These are phyloP conservation scores for Rhizophagus sp. DNA, from an alignment of 192 early-diverging fungal genomes.

Conservation along the genomic window DNA sequence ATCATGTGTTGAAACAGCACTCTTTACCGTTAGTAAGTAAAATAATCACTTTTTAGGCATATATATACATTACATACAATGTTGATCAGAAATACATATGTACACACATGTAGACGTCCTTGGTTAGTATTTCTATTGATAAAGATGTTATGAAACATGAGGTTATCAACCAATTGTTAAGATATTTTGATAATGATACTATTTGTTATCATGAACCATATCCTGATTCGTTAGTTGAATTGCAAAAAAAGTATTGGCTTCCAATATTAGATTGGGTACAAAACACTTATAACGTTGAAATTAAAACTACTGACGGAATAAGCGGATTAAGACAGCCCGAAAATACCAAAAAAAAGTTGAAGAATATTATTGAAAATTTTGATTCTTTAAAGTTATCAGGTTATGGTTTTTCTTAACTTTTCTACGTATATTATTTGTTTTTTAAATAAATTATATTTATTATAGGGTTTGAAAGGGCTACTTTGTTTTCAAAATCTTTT, in stretches of 20 bases:
- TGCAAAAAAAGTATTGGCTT: slow-evolving; percentile 79
- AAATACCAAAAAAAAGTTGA: slow-evolving; percentile 58
- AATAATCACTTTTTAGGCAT: not conserved
- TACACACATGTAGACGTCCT: slow-evolving; percentile 64
- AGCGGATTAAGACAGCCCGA: slow-evolving; percentile 65
- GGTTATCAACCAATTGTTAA: slow-evolving; percentile 74
- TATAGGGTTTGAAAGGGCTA: slow-evolving; percentile 84
- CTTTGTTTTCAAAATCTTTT: slow-evolving; percentile 86
- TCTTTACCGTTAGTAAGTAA: slow-evolving; percentile 79
- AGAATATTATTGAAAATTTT: slow-evolving; percentile 56
- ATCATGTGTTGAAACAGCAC: slow-evolving; percentile 74
- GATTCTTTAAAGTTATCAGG: slow-evolving; percentile 72
- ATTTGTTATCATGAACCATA: slow-evolving; percentile 81
- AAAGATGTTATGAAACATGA: slow-evolving; percentile 47
- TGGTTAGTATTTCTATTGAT: slow-evolving; percentile 77
- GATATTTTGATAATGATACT: slow-evolving; percentile 88
- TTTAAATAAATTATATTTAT: not conserved
- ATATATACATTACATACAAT: not conserved
- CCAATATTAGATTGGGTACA: slow-evolving; percentile 81
- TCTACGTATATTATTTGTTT: not conserved
- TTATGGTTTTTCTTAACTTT: slow-evolving; percentile 21
- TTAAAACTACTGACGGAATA: slow-evolving; percentile 75
- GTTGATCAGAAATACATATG: not conserved
- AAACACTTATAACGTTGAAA: slow-evolving; percentile 60
- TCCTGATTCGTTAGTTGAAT: slow-evolving; percentile 73